phyloP scores from a whole-genome alignment of 495 filamentous ascomycete species.

The Haplographium delicatum region DNA sequence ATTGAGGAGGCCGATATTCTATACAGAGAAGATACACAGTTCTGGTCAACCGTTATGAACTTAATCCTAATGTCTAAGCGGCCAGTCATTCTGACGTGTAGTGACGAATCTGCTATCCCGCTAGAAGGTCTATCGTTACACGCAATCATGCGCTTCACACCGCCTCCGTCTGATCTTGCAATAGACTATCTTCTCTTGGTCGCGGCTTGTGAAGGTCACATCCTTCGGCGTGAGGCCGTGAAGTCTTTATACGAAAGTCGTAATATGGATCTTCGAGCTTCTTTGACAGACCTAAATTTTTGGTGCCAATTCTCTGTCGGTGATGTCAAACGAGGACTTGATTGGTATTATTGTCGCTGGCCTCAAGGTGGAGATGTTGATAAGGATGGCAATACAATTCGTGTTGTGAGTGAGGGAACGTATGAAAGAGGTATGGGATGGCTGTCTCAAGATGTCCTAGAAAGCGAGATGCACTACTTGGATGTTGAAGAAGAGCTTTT shows the following conservation, averaged over 20 bases:
- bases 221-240: conserved; percentile 62
- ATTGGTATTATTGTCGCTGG: conserved; percentile 81
- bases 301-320: conserved; percentile 97
- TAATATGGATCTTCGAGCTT: conserved; percentile 66
- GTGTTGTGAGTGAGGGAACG: conserved; percentile 80
- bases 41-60: conserved; percentile 77
- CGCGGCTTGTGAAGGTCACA: conserved; percentile 87
- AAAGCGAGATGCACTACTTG: conserved; percentile 18
- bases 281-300: conserved; percentile 84
- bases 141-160: conserved; percentile 77
- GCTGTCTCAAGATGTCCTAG: conserved; percentile 50
- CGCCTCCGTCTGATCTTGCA: conserved; percentile 61
- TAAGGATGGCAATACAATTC: conserved; percentile 54
- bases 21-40: conserved; percentile 91
- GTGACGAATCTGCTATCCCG: conserved; percentile 74
- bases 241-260: conserved; percentile 63
- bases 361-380: conserved; percentile 65
- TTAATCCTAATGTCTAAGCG: conserved; percentile 80
- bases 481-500: conserved; percentile 47
- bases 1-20: conserved; percentile 92
- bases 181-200: conserved; percentile 77
- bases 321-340: conserved; percentile 78
- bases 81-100: conserved; percentile 93
- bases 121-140: conserved; percentile 65
- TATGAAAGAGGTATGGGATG: conserved; percentile 76